Percentiles rank a stretch among this genome's conserved stretches.
Conservation (phyloP, 148 eudicot species). For the Fagopyrum homotropicum region DNA sequence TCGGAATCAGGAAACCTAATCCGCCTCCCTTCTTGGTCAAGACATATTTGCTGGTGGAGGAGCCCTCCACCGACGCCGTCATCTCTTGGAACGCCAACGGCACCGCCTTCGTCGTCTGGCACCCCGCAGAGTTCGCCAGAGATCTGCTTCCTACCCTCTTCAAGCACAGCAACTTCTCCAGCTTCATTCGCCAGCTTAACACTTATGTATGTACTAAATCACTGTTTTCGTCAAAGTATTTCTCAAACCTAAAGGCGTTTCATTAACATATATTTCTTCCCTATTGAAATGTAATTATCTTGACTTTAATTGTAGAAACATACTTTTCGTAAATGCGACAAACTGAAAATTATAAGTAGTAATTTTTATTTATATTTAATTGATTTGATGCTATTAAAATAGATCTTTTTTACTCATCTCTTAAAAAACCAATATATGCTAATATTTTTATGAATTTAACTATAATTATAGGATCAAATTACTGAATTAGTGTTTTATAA, state of each 20-base stretch:
- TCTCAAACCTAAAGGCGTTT: conserved; percentile 12
- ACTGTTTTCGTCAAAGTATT: conserved; percentile 1
- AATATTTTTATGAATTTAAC: no score
- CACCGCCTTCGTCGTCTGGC: conserved; percentile 85
- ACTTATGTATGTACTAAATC: conserved; percentile 53
- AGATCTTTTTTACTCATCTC: no score
- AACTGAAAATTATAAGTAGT: no score
- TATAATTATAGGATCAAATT: no score
- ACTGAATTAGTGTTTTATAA: not conserved
- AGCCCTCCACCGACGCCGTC: conserved; percentile 54
- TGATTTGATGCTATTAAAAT: no score
- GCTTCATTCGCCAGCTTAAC: conserved; percentile 94
- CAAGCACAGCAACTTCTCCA: conserved; percentile 96
- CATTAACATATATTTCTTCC: not conserved
- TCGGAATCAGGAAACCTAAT: conserved; percentile 32
- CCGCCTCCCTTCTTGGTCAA: conserved; percentile 84
- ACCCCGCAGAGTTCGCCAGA: conserved; percentile 86
- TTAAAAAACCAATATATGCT: no score
- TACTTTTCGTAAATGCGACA: no score
- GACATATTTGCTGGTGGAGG: conserved; percentile 84
- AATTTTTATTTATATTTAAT: no score
- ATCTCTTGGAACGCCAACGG: conserved; percentile 81
- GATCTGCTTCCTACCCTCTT: conserved; percentile 86
- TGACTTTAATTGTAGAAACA: no score
- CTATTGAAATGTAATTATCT: no score